These are phyloP conservation scores for Phialemoniopsis sp. DNA, from an alignment of 2,329 filamentous ascomycete genomes.

Conservation along the genomic window DNA sequence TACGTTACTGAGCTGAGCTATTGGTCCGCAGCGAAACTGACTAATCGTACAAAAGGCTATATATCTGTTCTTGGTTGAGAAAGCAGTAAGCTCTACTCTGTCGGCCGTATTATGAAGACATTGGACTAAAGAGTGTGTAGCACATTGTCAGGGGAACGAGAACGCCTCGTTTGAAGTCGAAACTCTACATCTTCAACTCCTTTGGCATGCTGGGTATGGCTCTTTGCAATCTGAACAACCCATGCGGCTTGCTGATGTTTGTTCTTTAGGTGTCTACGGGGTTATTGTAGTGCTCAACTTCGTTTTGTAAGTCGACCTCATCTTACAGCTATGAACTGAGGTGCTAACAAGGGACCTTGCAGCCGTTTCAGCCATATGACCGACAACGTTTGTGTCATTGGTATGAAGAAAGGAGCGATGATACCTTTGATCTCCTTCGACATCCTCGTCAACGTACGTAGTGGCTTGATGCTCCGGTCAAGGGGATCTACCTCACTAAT, in stretches of 20 bases:
- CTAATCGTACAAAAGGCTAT: slow-evolving; percentile 37
- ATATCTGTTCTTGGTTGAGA: slow-evolving; percentile 63
- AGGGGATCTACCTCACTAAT: neutral
- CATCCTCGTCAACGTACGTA: slow-evolving; percentile 50
- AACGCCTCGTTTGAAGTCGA: slow-evolving; percentile 49
- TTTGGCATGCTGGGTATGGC: slow-evolving; percentile 47
- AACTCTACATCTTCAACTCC: slow-evolving; percentile 57
- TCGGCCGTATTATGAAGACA: neutral
- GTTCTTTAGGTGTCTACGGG: slow-evolving; percentile 29
- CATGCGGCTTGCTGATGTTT: slow-evolving; percentile 18
- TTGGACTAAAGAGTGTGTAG: slow-evolving; percentile 17
- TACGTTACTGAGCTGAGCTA: slow-evolving; percentile 11
- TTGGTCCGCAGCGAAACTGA: neutral
- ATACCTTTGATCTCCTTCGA: slow-evolving; percentile 60
- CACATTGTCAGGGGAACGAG: slow-evolving; percentile 52
- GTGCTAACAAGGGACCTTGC: neutral
- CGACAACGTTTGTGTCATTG: slow-evolving; percentile 55
- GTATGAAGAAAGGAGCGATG: slow-evolving; percentile 54
- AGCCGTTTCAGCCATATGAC: slow-evolving; percentile 55
- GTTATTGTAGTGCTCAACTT: slow-evolving; percentile 55
- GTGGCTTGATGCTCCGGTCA: neutral
- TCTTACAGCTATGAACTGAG: neutral
- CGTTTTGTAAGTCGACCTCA: slow-evolving; percentile 43
- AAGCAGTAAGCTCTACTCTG: slow-evolving; percentile 40
- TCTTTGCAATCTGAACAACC: neutral